These are phyloP conservation scores for Begonia peltatifolia DNA, from an alignment of 306 rosid genomes.

Conservation along the genomic window DNA sequence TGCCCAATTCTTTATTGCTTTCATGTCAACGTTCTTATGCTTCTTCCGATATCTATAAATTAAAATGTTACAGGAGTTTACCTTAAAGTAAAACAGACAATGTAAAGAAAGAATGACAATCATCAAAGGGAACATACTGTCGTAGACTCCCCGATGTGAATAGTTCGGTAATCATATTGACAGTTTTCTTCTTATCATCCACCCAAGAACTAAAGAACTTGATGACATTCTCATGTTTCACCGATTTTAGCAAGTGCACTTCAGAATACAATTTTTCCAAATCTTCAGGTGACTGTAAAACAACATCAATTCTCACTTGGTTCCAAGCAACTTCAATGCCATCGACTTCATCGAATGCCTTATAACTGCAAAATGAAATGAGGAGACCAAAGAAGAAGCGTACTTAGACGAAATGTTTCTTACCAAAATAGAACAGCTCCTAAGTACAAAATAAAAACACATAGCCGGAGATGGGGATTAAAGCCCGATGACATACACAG, in stretches of 20 bases:
- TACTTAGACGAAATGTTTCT: no score
- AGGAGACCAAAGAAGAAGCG: not conserved
- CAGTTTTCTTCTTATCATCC: conserved; percentile 60
- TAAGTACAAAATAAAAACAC: not conserved
- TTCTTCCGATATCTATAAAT: conserved; percentile 60
- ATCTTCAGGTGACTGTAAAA: conserved; percentile 62
- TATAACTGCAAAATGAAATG: conserved; percentile 41
- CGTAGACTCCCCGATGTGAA: conserved; percentile 92
- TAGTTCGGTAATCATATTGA: conserved; percentile 89
- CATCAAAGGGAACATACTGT: conserved; percentile 44
- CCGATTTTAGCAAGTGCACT: conserved; percentile 66
- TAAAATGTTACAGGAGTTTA: conserved; percentile 12
- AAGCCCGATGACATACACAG: conserved; percentile 58
- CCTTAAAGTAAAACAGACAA: conserved; percentile 10
- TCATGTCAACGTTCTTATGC: conserved; percentile 72
- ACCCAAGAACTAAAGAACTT: conserved; percentile 86
- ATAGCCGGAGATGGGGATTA: conserved; percentile 6
- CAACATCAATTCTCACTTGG: conserved; percentile 59
- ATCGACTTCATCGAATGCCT: conserved; percentile 87
- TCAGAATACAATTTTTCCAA: conserved; percentile 62
- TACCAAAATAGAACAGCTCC: not conserved
- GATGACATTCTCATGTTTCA: conserved; percentile 73
- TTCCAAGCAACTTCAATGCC: conserved; percentile 99
- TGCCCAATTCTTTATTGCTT: conserved; percentile 91
- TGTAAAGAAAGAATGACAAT: not conserved